These are phyloP conservation scores for Cyclostephanos tholiformis DNA, from an alignment of 108 stramenopile genomes.

Conservation along the genomic window DNA sequence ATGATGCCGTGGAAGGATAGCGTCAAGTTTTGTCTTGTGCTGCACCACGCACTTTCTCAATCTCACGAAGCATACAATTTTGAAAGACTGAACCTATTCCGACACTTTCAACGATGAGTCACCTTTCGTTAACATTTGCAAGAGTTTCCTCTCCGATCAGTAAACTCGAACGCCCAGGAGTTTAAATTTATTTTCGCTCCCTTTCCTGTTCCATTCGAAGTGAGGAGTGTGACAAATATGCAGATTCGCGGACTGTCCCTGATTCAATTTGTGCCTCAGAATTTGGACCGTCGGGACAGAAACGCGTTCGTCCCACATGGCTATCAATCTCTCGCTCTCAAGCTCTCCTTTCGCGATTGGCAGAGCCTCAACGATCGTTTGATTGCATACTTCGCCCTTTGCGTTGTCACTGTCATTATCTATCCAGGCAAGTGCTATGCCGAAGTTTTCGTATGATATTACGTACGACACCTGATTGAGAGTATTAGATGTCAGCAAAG, in stretches of 20 bases:
- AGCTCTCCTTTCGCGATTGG: constrained; percentile 11
- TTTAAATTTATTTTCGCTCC: constrained; percentile 41
- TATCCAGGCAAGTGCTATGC: constrained; percentile 36
- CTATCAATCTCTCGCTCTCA: constrained; percentile 18
- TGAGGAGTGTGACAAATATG: constrained; percentile 42
- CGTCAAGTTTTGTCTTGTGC: too few species aligned
- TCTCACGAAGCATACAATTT: too few species aligned
- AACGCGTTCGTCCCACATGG: constrained; percentile 22
- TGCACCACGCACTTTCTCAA: too few species aligned
- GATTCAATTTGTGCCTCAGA: constrained; percentile 12
- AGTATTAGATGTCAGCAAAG: not conserved
- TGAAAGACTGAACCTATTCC: too few species aligned
- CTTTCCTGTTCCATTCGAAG: constrained; percentile 7
- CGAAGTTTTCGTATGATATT: constrained; percentile 42
- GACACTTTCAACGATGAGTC: not conserved
- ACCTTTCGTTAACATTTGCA: not conserved
- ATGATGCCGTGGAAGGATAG: too few species aligned
- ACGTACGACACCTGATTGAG: constrained; percentile 30
- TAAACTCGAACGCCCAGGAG: constrained; percentile 33
- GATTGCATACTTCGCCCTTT: constrained; percentile 12
- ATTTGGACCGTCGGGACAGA: constrained; percentile 30
- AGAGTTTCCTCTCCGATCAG: constrained; percentile 1
- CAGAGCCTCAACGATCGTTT: constrained; percentile 3
- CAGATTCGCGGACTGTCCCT: constrained; percentile 27
- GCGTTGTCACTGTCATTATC: constrained; percentile 21